Conservation (phyloP, 2,329 filamentous ascomycete genomes). For the Pseudogymnoascus sp. region DNA sequence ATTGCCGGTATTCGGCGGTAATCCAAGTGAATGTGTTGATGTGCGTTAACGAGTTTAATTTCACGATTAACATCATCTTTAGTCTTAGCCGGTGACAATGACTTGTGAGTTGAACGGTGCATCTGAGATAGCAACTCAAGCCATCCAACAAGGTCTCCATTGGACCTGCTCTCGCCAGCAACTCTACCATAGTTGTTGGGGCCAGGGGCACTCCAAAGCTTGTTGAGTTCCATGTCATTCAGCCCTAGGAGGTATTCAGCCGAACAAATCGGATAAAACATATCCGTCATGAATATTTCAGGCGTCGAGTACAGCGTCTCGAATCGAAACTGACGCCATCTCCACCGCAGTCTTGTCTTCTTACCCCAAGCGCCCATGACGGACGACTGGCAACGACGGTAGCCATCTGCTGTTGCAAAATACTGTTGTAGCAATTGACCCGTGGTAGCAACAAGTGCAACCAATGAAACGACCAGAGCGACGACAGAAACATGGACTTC, state of each 20-base stretch:
- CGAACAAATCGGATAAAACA: slow-evolving; percentile 9
- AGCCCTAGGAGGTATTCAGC: slow-evolving; percentile 13
- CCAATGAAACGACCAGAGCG: slow-evolving; percentile 30
- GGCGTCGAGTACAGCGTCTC: slow-evolving; percentile 33
- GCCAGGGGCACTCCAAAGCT: not conserved
- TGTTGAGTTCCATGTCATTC: not conserved
- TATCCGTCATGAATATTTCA: slow-evolving; percentile 24
- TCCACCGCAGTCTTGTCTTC: slow-evolving; percentile 26
- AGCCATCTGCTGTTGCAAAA: slow-evolving; percentile 33
- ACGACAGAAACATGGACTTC: slow-evolving; percentile 16
- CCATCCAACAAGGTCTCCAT: slow-evolving; percentile 2
- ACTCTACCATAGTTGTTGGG: not conserved
- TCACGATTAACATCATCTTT: not conserved
- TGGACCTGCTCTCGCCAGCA: not conserved
- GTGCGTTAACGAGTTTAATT: not conserved
- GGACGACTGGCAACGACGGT: slow-evolving; percentile 29
- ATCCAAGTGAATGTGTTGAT: not conserved
- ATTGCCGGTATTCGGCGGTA: slow-evolving; percentile 19
- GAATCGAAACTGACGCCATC: slow-evolving; percentile 29
- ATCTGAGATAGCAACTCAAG: slow-evolving; percentile 1
- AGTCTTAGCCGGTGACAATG: not conserved
- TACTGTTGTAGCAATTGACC: slow-evolving; percentile 31
- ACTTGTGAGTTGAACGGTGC: not conserved
- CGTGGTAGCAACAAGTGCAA: slow-evolving; percentile 27
- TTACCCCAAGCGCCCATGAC: slow-evolving; percentile 29